phyloP scores from a whole-genome alignment of 1,139 yeast species.

The Saccharomyces pastorianus region DNA sequence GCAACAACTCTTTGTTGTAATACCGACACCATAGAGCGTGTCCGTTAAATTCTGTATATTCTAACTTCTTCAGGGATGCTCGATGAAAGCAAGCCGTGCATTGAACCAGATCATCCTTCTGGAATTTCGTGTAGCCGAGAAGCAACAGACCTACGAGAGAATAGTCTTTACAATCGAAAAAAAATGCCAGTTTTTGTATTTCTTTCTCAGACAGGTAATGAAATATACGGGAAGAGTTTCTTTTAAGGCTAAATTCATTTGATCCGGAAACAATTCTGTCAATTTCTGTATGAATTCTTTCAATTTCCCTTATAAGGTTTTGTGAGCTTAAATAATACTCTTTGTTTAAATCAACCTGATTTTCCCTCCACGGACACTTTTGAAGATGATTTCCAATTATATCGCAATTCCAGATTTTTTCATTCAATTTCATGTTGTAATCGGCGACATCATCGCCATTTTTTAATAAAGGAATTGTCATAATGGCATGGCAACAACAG shows the following conservation, averaged over 20 bases:
- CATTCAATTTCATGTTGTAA: slow-evolving; percentile 4
- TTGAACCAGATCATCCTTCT: slow-evolving; percentile 4
- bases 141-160: slow-evolving; percentile 5
- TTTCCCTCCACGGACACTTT: slow-evolving; percentile 14
- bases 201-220: background rate
- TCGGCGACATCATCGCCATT: background rate
- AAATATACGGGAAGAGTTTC: background rate
- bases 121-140: slow-evolving; percentile 8
- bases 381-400: slow-evolving; percentile 6
- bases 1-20: slow-evolving; percentile 8
- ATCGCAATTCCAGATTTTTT: slow-evolving; percentile 8
- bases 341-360: slow-evolving; percentile 8
- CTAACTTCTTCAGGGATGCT: slow-evolving; percentile 7
- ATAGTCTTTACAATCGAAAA: slow-evolving; percentile 5
- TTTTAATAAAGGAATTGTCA: slow-evolving; percentile 8
- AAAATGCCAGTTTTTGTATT: background rate
- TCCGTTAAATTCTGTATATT: slow-evolving; percentile 7
- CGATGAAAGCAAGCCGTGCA: slow-evolving; percentile 15
- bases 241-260: background rate
- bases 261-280: background rate
- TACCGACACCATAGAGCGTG: slow-evolving; percentile 20
- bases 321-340: slow-evolving; percentile 12
- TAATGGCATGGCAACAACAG: slow-evolving; percentile 10
- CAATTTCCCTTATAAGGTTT: slow-evolving; percentile 12
- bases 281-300: slow-evolving; percentile 5